Evolutionary conservation across 345 rosid genomes (phyloP).

Genomic region (Citrus glauca): DNA sequence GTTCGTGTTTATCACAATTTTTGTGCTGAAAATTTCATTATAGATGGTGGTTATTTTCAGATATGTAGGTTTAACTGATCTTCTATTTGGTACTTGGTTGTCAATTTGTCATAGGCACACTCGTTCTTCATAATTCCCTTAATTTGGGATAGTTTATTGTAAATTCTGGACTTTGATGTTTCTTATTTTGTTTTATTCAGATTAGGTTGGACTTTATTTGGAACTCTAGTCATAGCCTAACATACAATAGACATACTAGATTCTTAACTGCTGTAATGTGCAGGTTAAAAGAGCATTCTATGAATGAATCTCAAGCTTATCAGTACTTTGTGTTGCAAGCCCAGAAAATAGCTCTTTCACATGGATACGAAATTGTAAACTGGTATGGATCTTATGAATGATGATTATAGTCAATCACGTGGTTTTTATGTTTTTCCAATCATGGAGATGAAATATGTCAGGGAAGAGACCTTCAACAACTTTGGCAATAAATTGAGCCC

Average conservation of each 20-base stretch:
- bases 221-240: not conserved
- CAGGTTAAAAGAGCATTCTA: slow-evolving; percentile 45
- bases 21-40: not conserved
- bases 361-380: slow-evolving; percentile 63
- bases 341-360: slow-evolving; percentile 56
- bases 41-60: not conserved
- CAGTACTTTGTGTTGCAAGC: slow-evolving; percentile 63
- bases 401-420: not conserved
- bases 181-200: not conserved
- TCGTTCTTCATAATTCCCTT: not conserved
- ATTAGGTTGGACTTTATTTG: not conserved
- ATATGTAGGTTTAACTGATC: not conserved
- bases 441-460: slow-evolving; percentile 25
- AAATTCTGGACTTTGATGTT: not conserved
- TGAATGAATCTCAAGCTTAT: slow-evolving; percentile 54
- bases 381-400: slow-evolving; percentile 36
- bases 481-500: slow-evolving; percentile 52
- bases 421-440: slow-evolving; percentile 8
- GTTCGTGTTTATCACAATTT: not conserved
- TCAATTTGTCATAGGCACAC: not conserved
- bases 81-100: not conserved
- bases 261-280: slow-evolving; percentile 8
- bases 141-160: not conserved
- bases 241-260: not conserved
- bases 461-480: slow-evolving; percentile 84